phyloP scores from a whole-genome alignment of 768 basidiomycete genomes.

The Phylloporus sp. region DNA sequence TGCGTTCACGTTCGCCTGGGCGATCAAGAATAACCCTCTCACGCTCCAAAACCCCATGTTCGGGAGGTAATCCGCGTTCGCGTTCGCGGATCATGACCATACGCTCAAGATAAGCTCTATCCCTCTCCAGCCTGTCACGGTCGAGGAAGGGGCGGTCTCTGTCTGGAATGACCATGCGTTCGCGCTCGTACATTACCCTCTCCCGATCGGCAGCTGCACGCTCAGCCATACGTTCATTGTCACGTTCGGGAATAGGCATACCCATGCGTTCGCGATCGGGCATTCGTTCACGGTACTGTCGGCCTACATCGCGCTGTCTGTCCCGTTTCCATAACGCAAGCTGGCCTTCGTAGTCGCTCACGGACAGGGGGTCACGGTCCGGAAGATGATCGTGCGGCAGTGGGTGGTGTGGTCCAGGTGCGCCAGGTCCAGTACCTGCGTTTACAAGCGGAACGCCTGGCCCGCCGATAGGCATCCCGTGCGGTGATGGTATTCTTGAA shows the following conservation, averaged over 20 bases:
- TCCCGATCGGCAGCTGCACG: slow-evolving; percentile 22
- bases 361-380: slow-evolving; percentile 22
- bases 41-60: slow-evolving; percentile 19
- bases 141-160: slow-evolving; percentile 22
- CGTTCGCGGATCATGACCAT: slow-evolving; percentile 22
- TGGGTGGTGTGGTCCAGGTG: slow-evolving; percentile 17
- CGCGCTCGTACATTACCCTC: slow-evolving; percentile 22
- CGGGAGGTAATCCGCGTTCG: slow-evolving; percentile 16
- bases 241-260: slow-evolving; percentile 20
- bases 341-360: slow-evolving; percentile 24
- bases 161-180: slow-evolving; percentile 15
- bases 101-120: no score
- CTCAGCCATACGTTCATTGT: slow-evolving; percentile 20
- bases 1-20: slow-evolving; percentile 24
- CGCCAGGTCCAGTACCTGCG: slow-evolving; percentile 16
- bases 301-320: slow-evolving; percentile 25
- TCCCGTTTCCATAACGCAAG: slow-evolving; percentile 29
- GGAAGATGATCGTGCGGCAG: slow-evolving; percentile 22
- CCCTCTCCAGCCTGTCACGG: slow-evolving; percentile 23
- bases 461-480: slow-evolving; percentile 9
- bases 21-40: slow-evolving; percentile 21
- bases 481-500: slow-evolving; percentile 28
- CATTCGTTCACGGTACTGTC: slow-evolving; percentile 27
- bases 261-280: slow-evolving; percentile 22
- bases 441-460: slow-evolving; percentile 1